Conservation (phyloP, 345 rosid genomes). For the Raphanus raphanistrum region DNA sequence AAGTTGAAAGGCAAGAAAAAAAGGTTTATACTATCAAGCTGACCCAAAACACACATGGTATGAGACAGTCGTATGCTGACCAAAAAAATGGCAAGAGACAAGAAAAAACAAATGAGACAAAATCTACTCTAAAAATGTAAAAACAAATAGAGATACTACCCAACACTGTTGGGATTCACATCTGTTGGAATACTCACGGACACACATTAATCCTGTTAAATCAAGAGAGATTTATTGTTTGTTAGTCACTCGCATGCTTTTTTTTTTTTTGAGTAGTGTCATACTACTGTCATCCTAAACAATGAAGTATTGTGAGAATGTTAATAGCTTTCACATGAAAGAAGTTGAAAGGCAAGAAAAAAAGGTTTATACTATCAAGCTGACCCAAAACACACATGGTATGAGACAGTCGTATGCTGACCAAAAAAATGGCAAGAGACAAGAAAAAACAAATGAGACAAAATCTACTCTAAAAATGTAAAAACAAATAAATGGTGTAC, state of each 20-base stretch:
- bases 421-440: conserved; percentile 15
- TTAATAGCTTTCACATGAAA: no score
- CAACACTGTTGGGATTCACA: background rate
- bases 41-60: background rate
- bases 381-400: background rate
- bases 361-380: background rate
- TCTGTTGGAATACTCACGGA: background rate
- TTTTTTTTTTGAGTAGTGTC: no score
- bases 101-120: conserved; percentile 36
- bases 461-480: background rate
- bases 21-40: background rate
- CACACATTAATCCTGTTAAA: background rate
- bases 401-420: conserved; percentile 13
- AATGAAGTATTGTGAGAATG: background rate
- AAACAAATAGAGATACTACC: background rate
- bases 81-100: conserved; percentile 12
- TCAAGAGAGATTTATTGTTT: background rate
- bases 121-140: background rate
- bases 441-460: conserved; percentile 34
- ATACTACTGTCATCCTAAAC: background rate
- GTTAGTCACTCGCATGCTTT: background rate
- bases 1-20: background rate
- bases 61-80: conserved; percentile 15
- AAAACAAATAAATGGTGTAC: conserved; percentile 13
- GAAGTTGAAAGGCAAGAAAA: background rate